Evolutionary conservation across 2,329 filamentous ascomycete genomes (phyloP).

Genomic region (Zymoseptoria brevis): DNA sequence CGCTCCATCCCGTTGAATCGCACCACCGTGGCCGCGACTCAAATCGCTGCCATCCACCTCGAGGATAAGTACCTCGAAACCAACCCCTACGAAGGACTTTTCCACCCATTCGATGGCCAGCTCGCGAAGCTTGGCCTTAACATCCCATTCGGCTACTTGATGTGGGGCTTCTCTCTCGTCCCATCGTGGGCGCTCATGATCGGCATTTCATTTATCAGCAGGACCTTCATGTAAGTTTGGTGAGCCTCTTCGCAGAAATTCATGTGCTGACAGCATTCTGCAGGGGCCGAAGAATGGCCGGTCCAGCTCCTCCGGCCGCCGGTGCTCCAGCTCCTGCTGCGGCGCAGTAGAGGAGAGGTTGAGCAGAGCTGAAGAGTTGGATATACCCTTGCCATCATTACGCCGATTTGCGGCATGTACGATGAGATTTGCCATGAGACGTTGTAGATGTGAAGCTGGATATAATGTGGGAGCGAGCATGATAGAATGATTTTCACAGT

Average conservation of each 20-base stretch:
- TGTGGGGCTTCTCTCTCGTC: slow-evolving; percentile 55
- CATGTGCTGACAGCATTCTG: background rate
- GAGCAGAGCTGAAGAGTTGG: background rate
- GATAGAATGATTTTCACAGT: background rate
- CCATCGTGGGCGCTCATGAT: slow-evolving; percentile 73
- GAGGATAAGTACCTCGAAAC: slow-evolving; percentile 50
- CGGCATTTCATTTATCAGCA: slow-evolving; percentile 62
- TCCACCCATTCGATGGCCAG: slow-evolving; percentile 68
- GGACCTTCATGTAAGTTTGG: slow-evolving; percentile 62
- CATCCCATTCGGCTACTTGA: slow-evolving; percentile 57
- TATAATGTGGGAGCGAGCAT: background rate
- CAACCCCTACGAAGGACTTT: slow-evolving; percentile 54
- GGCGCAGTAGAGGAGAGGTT: background rate
- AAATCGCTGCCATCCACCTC: slow-evolving; percentile 53
- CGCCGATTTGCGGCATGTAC: background rate
- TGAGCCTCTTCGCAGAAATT: background rate
- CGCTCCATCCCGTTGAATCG: slow-evolving; percentile 61
- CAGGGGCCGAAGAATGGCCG: slow-evolving; percentile 7
- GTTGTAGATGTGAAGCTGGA: background rate
- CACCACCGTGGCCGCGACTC: slow-evolving; percentile 57
- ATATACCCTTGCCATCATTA: background rate
- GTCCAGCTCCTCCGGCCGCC: slow-evolving; percentile 1
- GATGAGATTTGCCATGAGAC: background rate
- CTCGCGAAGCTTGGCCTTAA: slow-evolving; percentile 55
- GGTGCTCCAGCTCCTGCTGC: slow-evolving; percentile 1